phyloP scores from a whole-genome alignment of 2,329 filamentous ascomycete species.

The Drechslerella dactyloides region DNA sequence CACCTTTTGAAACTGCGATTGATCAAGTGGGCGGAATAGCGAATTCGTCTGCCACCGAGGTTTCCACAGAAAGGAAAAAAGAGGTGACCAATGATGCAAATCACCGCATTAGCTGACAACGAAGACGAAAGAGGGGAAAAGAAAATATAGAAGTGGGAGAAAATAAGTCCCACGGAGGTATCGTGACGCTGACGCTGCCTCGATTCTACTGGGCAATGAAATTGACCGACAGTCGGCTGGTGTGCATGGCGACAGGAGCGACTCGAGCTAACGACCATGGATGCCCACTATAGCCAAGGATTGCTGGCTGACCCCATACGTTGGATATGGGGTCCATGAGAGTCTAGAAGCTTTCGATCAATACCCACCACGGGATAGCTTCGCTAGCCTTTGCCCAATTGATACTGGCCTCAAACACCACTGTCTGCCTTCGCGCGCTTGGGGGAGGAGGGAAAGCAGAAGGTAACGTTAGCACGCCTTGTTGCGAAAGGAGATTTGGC shows the following conservation, averaged over 20 bases:
- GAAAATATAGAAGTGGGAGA: conserved; percentile 7
- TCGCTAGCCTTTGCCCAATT: conserved; percentile 51
- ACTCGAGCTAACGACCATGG: conserved; percentile 43
- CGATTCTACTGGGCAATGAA: conserved; percentile 44
- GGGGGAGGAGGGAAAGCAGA: conserved; percentile 27
- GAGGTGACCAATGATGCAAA: conserved; percentile 30
- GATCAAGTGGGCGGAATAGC: conserved; percentile 23
- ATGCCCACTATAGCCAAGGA: conserved; percentile 43
- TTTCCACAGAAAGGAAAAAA: neutral
- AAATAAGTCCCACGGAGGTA: conserved; percentile 41
- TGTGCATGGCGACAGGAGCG: conserved; percentile 47
- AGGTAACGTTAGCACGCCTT: conserved; percentile 28
- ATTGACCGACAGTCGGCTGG: conserved; percentile 46
- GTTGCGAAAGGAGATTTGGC: conserved; percentile 44
- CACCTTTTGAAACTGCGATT: conserved; percentile 40
- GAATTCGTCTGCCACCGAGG: neutral
- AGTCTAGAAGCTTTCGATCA: conserved; percentile 51
- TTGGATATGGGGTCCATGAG: conserved; percentile 43
- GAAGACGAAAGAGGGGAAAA: neutral
- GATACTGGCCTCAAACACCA: conserved; percentile 50
- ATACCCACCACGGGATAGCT: conserved; percentile 50
- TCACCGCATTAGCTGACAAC: conserved; percentile 37
- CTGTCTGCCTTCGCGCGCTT: conserved; percentile 50
- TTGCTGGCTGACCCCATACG: conserved; percentile 20
- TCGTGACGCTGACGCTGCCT: conserved; percentile 48